Conservation (phyloP, 1,284 basidiomycete species). For the Ustilago nuda region DNA sequence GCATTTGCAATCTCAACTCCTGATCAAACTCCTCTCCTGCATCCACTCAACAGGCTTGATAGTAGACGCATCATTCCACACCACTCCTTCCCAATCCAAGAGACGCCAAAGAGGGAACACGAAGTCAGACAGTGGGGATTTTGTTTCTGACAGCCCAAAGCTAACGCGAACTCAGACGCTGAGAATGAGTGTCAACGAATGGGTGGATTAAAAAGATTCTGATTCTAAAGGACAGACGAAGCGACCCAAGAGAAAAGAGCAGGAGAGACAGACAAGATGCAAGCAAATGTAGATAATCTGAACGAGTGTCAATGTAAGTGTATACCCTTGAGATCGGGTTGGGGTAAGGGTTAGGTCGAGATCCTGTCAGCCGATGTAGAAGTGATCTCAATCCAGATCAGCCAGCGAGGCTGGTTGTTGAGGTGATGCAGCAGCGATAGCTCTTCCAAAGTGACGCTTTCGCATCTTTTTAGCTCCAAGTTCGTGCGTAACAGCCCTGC, state of each 20-base stretch:
- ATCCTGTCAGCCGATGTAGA: background rate
- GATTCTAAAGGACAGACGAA: conserved; percentile 3
- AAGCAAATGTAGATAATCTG: conserved; percentile 3
- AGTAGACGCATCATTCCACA: too few species aligned
- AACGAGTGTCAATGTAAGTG: background rate
- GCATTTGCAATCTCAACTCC: background rate
- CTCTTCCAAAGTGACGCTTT: conserved; percentile 34
- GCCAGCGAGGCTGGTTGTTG: conserved; percentile 1
- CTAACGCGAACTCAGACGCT: background rate
- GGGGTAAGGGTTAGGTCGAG: background rate
- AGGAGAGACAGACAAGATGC: conserved; percentile 6
- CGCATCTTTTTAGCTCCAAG: conserved; percentile 15
- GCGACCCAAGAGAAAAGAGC: conserved; percentile 6
- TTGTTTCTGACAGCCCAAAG: too few species aligned
- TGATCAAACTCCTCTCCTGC: background rate
- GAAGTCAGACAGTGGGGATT: background rate
- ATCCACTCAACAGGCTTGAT: too few species aligned
- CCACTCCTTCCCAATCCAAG: background rate
- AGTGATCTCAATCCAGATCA: conserved; percentile 2
- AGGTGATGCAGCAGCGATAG: conserved; percentile 5
- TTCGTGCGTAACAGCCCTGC: conserved; percentile 14
- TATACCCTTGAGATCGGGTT: background rate
- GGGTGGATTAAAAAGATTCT: conserved; percentile 6
- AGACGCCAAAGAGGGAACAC: background rate
- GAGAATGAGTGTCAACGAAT: background rate